phyloP scores from a whole-genome alignment of 257 asterid genomes.

The Nicotiana undulata region DNA sequence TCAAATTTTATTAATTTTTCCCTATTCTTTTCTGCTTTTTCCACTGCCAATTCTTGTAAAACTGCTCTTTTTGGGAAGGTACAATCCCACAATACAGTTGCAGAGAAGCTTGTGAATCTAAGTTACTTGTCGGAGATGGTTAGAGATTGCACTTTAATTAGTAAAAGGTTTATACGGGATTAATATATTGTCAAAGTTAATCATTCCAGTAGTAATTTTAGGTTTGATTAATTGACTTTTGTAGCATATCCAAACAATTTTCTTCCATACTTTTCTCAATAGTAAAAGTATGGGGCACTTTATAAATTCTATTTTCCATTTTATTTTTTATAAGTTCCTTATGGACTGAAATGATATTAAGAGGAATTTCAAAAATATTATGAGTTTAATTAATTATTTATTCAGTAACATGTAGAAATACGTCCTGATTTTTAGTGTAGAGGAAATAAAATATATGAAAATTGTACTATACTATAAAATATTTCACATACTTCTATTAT shows the following conservation, averaged over 20 bases:
- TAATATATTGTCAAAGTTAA: neutral
- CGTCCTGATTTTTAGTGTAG: neutral
- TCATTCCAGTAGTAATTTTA: neutral
- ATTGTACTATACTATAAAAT: neutral
- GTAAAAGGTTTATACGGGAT: neutral
- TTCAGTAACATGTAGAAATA: neutral
- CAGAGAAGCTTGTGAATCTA: conserved; percentile 3
- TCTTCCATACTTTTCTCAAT: neutral
- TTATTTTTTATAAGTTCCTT: neutral
- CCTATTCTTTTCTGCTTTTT: neutral
- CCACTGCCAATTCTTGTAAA: neutral
- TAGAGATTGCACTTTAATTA: neutral
- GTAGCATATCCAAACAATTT: neutral
- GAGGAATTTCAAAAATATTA: neutral
- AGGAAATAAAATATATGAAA: neutral
- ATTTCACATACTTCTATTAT: neutral
- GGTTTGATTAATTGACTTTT: neutral
- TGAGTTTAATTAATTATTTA: neutral
- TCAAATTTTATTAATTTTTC: too few relatives aligned
- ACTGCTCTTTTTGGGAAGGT: conserved; percentile 14
- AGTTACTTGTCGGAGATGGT: neutral
- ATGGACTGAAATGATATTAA: neutral
- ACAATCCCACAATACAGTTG: conserved; percentile 1
- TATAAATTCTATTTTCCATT: neutral
- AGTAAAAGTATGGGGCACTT: neutral